phyloP scores from a whole-genome alignment of 345 rosid species.

The Citrus sinensis region DNA sequence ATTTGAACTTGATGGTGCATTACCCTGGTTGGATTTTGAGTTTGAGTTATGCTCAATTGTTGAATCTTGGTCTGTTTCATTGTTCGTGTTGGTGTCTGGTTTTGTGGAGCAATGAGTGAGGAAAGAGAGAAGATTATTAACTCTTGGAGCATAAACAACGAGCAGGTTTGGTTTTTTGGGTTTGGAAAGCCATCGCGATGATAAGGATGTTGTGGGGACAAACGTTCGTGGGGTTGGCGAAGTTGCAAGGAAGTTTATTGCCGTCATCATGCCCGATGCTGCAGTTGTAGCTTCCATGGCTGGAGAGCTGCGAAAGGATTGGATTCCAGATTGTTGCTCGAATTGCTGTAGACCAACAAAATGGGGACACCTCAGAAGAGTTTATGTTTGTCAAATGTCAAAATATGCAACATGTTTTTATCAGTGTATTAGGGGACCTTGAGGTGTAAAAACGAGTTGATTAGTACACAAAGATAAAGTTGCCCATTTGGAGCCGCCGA shows the following conservation, averaged over 20 bases:
- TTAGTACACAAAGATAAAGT: not conserved
- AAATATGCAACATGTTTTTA: not conserved
- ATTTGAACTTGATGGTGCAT: constrained; percentile 4
- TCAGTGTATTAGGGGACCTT: not conserved
- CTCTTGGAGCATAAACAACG: constrained; percentile 12
- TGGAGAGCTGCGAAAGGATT: not conserved
- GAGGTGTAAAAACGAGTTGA: not conserved
- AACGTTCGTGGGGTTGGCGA: constrained; percentile 16
- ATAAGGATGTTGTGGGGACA: constrained; percentile 6
- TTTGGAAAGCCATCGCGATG: constrained; percentile 25
- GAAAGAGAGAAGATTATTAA: constrained; percentile 17
- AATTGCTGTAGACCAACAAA: constrained; percentile 2
- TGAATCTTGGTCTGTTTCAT: constrained; percentile 24
- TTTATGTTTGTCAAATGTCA: not conserved
- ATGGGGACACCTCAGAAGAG: not conserved
- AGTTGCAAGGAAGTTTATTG: constrained; percentile 28
- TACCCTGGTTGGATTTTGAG: constrained; percentile 3
- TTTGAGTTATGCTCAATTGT: constrained; percentile 11
- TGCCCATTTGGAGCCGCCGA: not conserved
- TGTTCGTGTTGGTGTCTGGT: constrained; percentile 34
- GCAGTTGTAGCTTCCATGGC: constrained; percentile 23
- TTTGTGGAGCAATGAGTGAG: constrained; percentile 51
- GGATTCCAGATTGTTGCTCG: not conserved
- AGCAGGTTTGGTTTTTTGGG: constrained; percentile 14
- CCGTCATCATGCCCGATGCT: constrained; percentile 25